A percentile compares a stretch with the other conserved stretches of the same genome.
These are phyloP conservation scores for Cenococcum geophilum DNA, from an alignment of 495 filamentous ascomycete species.

Conservation along the genomic window DNA sequence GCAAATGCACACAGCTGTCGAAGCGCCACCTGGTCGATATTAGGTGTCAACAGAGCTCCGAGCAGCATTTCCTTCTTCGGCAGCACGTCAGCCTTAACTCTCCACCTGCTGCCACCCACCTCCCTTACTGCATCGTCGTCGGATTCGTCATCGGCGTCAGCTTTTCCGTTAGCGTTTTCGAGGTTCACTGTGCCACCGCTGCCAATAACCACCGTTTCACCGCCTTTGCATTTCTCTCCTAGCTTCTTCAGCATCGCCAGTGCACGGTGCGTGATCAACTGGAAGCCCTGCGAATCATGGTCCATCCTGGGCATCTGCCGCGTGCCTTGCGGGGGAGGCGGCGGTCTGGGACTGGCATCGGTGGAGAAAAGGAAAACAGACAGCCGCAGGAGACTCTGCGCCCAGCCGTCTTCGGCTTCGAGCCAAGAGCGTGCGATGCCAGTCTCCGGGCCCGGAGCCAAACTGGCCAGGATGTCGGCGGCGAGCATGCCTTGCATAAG, in stretches of 20 bases:
- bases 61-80: constrained; percentile 36
- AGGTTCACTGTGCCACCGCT: constrained; percentile 15
- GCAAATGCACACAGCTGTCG: constrained; percentile 33
- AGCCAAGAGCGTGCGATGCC: constrained; percentile 76
- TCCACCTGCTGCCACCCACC: constrained; percentile 18
- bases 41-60: constrained; percentile 30
- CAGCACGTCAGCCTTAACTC: constrained; percentile 33
- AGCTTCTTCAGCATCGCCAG: constrained; percentile 53
- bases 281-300: constrained; percentile 28
- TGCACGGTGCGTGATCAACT: constrained; percentile 41
- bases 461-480: constrained; percentile 75
- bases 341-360: constrained; percentile 27
- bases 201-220: constrained; percentile 14
- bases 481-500: constrained; percentile 88
- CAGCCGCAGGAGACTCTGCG: constrained; percentile 66
- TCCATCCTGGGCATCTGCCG: constrained; percentile 15
- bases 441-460: constrained; percentile 65
- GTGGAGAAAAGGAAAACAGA: constrained; percentile 58
- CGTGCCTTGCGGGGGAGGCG: constrained; percentile 31
- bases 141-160: constrained; percentile 14
- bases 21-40: constrained; percentile 33
- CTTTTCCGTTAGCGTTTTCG: constrained; percentile 7
- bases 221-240: constrained; percentile 43
- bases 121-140: constrained; percentile 22
- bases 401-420: constrained; percentile 77